phyloP scores from a whole-genome alignment of 768 basidiomycete genomes.

The Lactarius sp. region DNA sequence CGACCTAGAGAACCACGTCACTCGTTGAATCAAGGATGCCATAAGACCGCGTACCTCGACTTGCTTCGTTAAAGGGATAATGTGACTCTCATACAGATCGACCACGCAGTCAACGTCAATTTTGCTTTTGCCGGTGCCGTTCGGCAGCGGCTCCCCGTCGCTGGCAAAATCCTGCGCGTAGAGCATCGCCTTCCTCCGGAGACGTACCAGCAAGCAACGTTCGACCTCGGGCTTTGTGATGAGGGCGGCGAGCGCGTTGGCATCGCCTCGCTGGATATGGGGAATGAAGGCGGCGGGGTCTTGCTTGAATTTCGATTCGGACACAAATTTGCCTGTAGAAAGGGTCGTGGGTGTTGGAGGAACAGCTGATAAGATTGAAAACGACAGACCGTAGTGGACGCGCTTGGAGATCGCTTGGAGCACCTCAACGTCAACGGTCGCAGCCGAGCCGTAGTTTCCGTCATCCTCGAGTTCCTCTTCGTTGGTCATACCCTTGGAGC shows the following conservation, averaged over 20 bases:
- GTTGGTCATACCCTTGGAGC: conserved; percentile 59
- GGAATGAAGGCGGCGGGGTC: conserved; percentile 87
- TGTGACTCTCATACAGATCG: conserved; percentile 88
- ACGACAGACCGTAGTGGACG: conserved; percentile 85
- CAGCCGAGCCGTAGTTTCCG: conserved; percentile 95
- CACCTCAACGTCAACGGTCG: conserved; percentile 91
- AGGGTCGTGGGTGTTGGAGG: conserved; percentile 1
- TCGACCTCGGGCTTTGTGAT: conserved; percentile 99
- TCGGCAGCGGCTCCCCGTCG: conserved; percentile 51
- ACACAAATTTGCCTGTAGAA: conserved; percentile 89
- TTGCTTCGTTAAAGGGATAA: conserved; percentile 96
- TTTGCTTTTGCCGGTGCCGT: conserved; percentile 44
- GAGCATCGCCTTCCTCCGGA: conserved; percentile 75
- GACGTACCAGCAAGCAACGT: conserved; percentile 68
- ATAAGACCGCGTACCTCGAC: conserved; percentile 68
- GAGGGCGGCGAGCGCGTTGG: conserved; percentile 68
- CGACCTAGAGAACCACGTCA: conserved; percentile 53
- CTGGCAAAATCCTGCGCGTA: conserved; percentile 80
- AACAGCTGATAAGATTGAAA: background rate
- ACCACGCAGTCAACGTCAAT: conserved; percentile 93
- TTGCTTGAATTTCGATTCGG: conserved; percentile 92
- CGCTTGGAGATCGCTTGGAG: conserved; percentile 98
- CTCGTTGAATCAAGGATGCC: background rate
- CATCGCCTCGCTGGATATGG: conserved; percentile 79
- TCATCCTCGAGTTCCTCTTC: conserved; percentile 82